Percentiles rank a stretch among this genome's conserved stretches.
Conservation (phyloP, 2,329 filamentous ascomycete genomes). For the Sporothrix inflata region DNA sequence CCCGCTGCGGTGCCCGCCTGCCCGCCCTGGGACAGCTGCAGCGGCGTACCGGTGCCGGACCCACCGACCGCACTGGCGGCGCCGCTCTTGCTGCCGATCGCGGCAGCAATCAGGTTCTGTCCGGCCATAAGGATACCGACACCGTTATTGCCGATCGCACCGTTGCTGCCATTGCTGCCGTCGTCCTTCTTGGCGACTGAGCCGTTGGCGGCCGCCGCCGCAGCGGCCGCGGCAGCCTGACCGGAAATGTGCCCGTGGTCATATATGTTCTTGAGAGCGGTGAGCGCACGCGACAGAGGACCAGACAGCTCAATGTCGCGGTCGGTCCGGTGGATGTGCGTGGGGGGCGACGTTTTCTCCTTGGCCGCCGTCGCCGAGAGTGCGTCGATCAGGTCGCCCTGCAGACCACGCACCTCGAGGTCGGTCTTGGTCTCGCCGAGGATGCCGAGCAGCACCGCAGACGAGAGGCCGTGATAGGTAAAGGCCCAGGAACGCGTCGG, state of each 20-base stretch:
- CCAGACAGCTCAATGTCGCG: slow-evolving; percentile 66
- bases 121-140: neutral
- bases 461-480: slow-evolving; percentile 68
- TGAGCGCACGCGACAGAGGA: slow-evolving; percentile 62
- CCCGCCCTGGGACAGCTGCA: slow-evolving; percentile 39
- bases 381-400: slow-evolving; percentile 66
- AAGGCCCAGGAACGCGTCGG: slow-evolving; percentile 70
- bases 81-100: neutral
- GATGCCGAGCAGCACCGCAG: slow-evolving; percentile 65
- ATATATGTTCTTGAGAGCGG: slow-evolving; percentile 67
- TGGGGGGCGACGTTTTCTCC: slow-evolving; percentile 57
- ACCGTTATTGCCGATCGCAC: neutral
- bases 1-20: slow-evolving; percentile 31
- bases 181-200: slow-evolving; percentile 49
- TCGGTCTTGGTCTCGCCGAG: slow-evolving; percentile 66
- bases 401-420: slow-evolving; percentile 64
- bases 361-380: slow-evolving; percentile 67
- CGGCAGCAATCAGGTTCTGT: slow-evolving; percentile 11
- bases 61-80: neutral
- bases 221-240: slow-evolving; percentile 33
- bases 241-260: slow-evolving; percentile 64
- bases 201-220: slow-evolving; percentile 8
- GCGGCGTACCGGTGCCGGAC: slow-evolving; percentile 50
- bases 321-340: slow-evolving; percentile 58
- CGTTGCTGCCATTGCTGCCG: slow-evolving; percentile 38